Evolutionary conservation across 345 rosid species (phyloP).

Genomic region (Ceriops decandra): DNA sequence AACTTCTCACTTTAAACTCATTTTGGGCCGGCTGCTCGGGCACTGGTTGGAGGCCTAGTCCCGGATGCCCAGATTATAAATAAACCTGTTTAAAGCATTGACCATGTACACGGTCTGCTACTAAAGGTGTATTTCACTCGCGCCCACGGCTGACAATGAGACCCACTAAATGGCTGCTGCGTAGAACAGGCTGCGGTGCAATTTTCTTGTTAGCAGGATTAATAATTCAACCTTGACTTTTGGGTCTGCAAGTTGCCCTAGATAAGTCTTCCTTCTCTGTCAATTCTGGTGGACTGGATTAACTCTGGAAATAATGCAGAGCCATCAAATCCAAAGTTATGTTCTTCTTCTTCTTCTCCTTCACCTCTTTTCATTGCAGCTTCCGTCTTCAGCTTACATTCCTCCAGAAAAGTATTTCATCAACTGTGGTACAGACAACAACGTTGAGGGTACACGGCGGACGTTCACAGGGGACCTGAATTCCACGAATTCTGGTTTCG

Average conservation of each 20-base stretch:
- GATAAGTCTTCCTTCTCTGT: neutral
- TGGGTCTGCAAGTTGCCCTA: neutral
- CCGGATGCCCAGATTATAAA: too few species aligned
- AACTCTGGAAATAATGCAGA: slow-evolving; percentile 11
- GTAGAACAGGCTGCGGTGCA: too few species aligned
- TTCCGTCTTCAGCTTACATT: slow-evolving; percentile 23
- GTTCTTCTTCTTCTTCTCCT: slow-evolving; percentile 28
- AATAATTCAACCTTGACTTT: neutral
- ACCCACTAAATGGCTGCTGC: too few species aligned
- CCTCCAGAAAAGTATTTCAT: slow-evolving; percentile 41
- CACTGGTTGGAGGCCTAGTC: too few species aligned
- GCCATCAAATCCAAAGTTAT: neutral
- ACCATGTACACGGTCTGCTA: too few species aligned
- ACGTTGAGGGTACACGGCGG: neutral
- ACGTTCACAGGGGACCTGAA: slow-evolving; percentile 38
- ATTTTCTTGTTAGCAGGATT: neutral
- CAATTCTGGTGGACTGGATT: too few species aligned
- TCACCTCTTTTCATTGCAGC: slow-evolving; percentile 4
- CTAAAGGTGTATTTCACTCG: too few species aligned
- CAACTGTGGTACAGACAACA: slow-evolving; percentile 46
- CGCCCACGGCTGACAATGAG: too few species aligned
- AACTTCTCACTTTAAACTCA: too few species aligned
- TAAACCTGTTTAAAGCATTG: too few species aligned
- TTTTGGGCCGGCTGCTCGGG: too few species aligned
- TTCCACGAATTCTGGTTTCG: slow-evolving; percentile 11